Evolutionary conservation across 148 eudicot genomes (phyloP), one percentile per base, ranked within the genome.

Genomic region (Camellia sinensis): DNA sequence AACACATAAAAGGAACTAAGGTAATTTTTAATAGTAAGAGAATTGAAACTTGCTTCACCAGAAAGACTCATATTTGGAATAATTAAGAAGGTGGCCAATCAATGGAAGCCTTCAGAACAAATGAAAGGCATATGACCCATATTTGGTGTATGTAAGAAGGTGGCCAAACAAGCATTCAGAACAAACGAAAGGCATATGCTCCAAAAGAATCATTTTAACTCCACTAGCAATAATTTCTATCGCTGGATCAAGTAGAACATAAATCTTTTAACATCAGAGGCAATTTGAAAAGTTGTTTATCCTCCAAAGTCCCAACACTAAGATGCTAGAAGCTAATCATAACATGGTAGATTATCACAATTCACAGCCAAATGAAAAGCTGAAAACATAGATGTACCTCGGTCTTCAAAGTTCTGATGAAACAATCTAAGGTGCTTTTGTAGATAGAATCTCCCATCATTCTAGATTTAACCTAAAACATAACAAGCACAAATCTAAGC

Each of bases 391-490:
- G 45, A 67, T 41, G 22, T 88, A 92, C 98, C 89, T 93, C 98
- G 67, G 82, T 88, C 79, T 84, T 89, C 82, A 89, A 82, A 45
- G 96, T 93, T 86, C 91, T 92, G 83, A 92, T 81, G 83, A 92
- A 90, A 83, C 98, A 93, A 82, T 93, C 98, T 3, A 87, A 12
- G 53, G 91, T 84, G 85, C 90, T 86, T 83, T 82, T 90, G 89
- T 92, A 93, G 52, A 84, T 78, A 65, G 96, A 83, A 71, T 90
- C 96, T 74, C 98, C 96, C 98, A 93, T 93, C 98, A 93, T 92
- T 90, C 96, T 87, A 74, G 98, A 92, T 86, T 93, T 93, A 50
- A 93, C 98, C 98, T 93, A 92, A 67, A 82, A 88, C 63, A 82
- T 70, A 81, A 82, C 83, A 78, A 80, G 48, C 78, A 79, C 71